These are phyloP conservation scores for Coemansia sp. DNA, from an alignment of 192 early-diverging fungal species.

Conservation along the genomic window DNA sequence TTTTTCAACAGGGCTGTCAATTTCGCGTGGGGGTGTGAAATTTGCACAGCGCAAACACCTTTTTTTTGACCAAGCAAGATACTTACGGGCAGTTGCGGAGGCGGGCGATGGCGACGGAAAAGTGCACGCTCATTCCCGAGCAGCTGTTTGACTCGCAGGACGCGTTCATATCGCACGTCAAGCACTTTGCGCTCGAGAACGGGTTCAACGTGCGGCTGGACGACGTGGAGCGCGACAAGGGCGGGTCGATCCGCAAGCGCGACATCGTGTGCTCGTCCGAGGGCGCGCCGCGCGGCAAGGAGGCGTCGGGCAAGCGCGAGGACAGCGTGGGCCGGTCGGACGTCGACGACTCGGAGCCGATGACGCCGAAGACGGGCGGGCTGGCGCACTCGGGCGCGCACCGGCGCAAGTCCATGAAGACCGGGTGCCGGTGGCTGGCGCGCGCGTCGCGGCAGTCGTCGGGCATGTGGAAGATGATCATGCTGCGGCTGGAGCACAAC, in stretches of 20 bases:
- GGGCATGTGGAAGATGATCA: conserved; percentile 55
- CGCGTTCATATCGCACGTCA: conserved; percentile 49
- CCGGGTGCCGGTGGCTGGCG: conserved; percentile 54
- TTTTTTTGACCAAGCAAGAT: neutral
- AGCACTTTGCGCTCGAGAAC: conserved; percentile 49
- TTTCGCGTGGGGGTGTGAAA: neutral
- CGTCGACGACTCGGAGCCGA: conserved; percentile 6
- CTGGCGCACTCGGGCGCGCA: conserved; percentile 51
- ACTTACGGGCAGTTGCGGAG: too few relatives aligned
- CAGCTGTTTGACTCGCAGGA: conserved; percentile 54
- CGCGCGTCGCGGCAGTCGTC: conserved; percentile 51
- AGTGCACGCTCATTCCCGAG: conserved; percentile 54
- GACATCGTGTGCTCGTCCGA: conserved; percentile 56
- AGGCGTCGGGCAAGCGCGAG: conserved; percentile 34
- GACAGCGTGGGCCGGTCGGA: conserved; percentile 31
- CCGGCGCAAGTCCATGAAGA: conserved; percentile 55
- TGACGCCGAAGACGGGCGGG: neutral
- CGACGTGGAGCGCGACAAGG: conserved; percentile 56
- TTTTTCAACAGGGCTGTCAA: too few relatives aligned
- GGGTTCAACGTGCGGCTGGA: conserved; percentile 55
- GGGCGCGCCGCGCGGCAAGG: conserved; percentile 51
- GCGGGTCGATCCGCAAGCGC: conserved; percentile 52
- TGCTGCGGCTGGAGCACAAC: conserved; percentile 54
- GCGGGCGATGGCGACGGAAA: conserved; percentile 34
- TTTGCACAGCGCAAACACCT: neutral